Evolutionary conservation across 2,329 filamentous ascomycete genomes (phyloP), one percentile per base, ranked within the genome.

Genomic region (Colletotrichum sp.): DNA sequence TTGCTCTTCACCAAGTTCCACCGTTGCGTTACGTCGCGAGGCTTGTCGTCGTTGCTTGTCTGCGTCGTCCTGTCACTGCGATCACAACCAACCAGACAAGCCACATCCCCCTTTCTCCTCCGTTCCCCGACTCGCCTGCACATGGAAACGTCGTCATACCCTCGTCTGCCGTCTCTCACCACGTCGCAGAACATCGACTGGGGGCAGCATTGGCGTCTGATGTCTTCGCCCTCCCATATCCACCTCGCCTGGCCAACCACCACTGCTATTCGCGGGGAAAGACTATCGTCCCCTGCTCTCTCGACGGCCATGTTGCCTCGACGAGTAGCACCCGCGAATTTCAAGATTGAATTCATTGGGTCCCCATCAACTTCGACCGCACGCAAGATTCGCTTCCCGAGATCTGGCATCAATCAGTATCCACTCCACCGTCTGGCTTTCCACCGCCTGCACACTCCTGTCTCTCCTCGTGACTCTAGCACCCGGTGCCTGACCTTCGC

Each of bases 161-260:
- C 16, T 59, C 49, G 34, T 44, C 52, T n/a, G 16, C 32, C 55
- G 18, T 73, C 44, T 44, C 44, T 76, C 55, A 65, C 57, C 34
- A 24, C 60, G 71, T 73, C 57, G 32, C 62, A 60, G 57, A 32
- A 65, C 62, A 28, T 39, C n/a, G 21, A 55, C 67, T 9, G 69
- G 69, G 62, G 44, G 9, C 26, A 62, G 59, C 70, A 28, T 65
- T 69, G 70, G 74, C 74, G 36, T 76, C 74, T 74, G 74, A 74
- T 74, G 26, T 74, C 34, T 12, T 68, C 32, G 57, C n/a, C 16
- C 28, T 39, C 32, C 24, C 26, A 24, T 26, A 8, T n/a, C 68
- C 71, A 34, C 52, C 26, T 52, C 21, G 34, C 21, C 49, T 16
- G 36, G 44, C 64, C 64, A 65, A 68, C 57, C 28, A 63, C 30